Conservation (phyloP, 2,329 filamentous ascomycete genomes). For the Fusarium torulosum region DNA sequence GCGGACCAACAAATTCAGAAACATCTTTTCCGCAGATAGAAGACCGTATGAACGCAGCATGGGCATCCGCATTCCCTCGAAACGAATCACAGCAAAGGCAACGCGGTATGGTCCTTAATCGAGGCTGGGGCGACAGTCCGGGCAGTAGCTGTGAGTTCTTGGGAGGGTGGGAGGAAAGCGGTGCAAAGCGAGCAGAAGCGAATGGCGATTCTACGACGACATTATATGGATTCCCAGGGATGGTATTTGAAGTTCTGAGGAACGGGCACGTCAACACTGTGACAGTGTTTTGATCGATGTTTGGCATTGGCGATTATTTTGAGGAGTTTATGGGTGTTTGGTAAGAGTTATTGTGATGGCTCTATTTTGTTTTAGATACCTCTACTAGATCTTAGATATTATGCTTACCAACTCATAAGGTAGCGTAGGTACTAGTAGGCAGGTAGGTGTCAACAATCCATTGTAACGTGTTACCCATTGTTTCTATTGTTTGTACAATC, state of each 20-base stretch:
- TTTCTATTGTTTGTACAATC: neutral
- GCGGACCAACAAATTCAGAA: constrained; percentile 75
- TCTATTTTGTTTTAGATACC: constrained; percentile 19
- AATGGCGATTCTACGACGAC: constrained; percentile 77
- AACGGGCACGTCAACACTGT: constrained; percentile 90
- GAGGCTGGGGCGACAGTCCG: constrained; percentile 91
- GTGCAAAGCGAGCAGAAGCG: constrained; percentile 65
- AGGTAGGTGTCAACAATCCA: too few relatives aligned
- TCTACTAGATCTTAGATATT: constrained; percentile 15
- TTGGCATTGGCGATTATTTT: neutral
- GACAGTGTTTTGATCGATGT: constrained; percentile 77
- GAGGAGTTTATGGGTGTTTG: constrained; percentile 39
- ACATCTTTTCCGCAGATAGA: constrained; percentile 82
- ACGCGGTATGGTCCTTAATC: constrained; percentile 87
- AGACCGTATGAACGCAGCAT: constrained; percentile 73
- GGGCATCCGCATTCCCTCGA: constrained; percentile 74
- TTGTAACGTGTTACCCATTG: neutral
- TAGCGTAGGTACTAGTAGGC: too few relatives aligned
- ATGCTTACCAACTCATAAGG: neutral
- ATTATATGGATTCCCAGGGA: constrained; percentile 90
- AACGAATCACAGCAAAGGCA: constrained; percentile 65
- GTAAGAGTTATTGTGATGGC: neutral
- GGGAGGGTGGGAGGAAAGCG: constrained; percentile 86
- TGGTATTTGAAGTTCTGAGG: constrained; percentile 96
- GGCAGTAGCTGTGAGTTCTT: constrained; percentile 89